phyloP scores from a whole-genome alignment of 2,329 filamentous ascomycete species.

The Zasmidium citrigriseum region DNA sequence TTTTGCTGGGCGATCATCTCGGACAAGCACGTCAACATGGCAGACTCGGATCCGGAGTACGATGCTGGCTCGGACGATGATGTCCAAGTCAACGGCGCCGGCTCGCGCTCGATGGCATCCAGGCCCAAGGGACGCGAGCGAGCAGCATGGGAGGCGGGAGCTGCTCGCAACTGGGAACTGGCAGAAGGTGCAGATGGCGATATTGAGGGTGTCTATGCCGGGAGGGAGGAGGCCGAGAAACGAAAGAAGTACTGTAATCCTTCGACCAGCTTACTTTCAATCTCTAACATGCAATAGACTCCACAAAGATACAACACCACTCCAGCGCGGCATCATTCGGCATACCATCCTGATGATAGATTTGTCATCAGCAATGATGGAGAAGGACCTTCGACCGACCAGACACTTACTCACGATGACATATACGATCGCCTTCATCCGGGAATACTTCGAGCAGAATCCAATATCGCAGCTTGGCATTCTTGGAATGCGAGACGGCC shows the following conservation, averaged over 20 bases:
- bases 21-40: conserved; percentile 20
- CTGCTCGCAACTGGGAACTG: conserved; percentile 33
- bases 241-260: conserved; percentile 29
- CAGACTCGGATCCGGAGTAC: conserved; percentile 33
- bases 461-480: conserved; percentile 95
- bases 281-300: conserved; percentile 54
- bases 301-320: conserved; percentile 87
- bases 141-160: conserved; percentile 37
- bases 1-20: background rate
- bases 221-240: conserved; percentile 39
- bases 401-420: conserved; percentile 79
- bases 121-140: conserved; percentile 30
- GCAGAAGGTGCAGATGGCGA: conserved; percentile 37
- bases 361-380: conserved; percentile 88
- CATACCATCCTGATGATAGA: conserved; percentile 90
- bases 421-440: conserved; percentile 83
- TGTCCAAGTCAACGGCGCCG: conserved; percentile 13
- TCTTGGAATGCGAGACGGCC: conserved; percentile 87
- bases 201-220: conserved; percentile 36
- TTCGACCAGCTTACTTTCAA: background rate
- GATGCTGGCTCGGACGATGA: conserved; percentile 29
- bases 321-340: conserved; percentile 97
- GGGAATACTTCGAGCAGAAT: conserved; percentile 97
- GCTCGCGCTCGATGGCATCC: conserved; percentile 21
- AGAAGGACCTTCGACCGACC: conserved; percentile 91